phyloP scores from a whole-genome alignment of 352 stramenopile species.

The Globisporangium irregulare region DNA sequence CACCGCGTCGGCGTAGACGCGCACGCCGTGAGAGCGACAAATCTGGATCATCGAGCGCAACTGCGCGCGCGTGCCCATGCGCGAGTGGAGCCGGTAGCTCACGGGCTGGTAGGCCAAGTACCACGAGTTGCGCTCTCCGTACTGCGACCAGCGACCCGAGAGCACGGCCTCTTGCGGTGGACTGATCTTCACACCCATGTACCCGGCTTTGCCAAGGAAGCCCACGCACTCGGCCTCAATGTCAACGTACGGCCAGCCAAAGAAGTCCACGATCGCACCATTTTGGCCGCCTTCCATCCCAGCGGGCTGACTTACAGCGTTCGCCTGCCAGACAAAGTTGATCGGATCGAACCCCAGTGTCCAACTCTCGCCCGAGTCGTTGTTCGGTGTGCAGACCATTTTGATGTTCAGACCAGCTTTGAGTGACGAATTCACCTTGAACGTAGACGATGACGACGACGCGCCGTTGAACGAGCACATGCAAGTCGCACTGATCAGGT shows the following conservation, averaged over 20 bases:
- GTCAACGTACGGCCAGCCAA: conserved; percentile 63
- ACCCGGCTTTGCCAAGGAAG: conserved; percentile 61
- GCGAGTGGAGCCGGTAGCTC: conserved; percentile 56
- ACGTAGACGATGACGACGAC: conserved; percentile 19
- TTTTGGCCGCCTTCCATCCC: conserved; percentile 46
- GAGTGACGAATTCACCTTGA: conserved; percentile 24
- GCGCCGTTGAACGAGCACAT: conserved; percentile 40
- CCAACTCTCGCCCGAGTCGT: conserved; percentile 18
- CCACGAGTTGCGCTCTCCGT: conserved; percentile 57
- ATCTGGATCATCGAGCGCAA: conserved; percentile 64
- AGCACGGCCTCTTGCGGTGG: conserved; percentile 57
- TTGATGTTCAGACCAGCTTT: conserved; percentile 32
- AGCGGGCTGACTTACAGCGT: conserved; percentile 25
- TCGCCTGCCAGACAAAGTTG: conserved; percentile 66
- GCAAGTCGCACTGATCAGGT: conserved; percentile 17
- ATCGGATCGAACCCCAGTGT: conserved; percentile 49
- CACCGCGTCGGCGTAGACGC: conserved; percentile 58
- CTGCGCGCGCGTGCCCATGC: conserved; percentile 47
- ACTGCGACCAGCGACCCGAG: conserved; percentile 36
- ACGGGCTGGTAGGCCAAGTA: conserved; percentile 70
- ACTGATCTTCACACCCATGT: conserved; percentile 72
- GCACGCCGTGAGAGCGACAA: conserved; percentile 54
- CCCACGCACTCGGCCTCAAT: conserved; percentile 59
- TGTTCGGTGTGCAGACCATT: conserved; percentile 23
- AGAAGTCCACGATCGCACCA: conserved; percentile 65